Evolutionary conservation across 495 filamentous ascomycete species (phyloP), one percentile per base, ranked within the genome.

Genomic region (Podospora australis): DNA sequence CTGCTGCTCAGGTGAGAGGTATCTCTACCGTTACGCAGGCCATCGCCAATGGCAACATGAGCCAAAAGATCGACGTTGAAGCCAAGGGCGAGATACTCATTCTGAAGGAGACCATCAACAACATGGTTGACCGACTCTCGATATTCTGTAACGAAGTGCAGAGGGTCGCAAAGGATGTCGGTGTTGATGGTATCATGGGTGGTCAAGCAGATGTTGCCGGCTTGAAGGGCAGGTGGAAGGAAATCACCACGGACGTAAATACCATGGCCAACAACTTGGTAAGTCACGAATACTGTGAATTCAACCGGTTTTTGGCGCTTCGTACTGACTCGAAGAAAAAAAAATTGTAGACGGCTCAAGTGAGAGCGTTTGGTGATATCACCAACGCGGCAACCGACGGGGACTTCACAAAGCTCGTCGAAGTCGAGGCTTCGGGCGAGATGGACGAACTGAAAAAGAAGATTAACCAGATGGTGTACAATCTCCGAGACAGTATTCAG

Each of bases 381-480:
- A 96, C 92, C 16, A 94, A 95, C 68, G 88, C 91, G 9, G 92
- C 92, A 25, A 96, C 89, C 38, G 90, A 95, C 56, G 92, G 92
- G 47, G 89, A 99, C 68, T 97, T 99, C 67, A 91, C 88, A 23
- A 90, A 96, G 58, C 78, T 94, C 35, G 94, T 99, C 56, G 95
- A 90, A n/a, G 91, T 99, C 38, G 91, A 95, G 63, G 94, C 92
- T 21, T 95, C 91, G 5, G 92, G 92, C 50, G 92, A 99, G 67
- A 97, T 99, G 92, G 94, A 96, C 70, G 91, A 96, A 58, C 75
- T 99, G 60, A 99, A 99, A 70, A 82, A 89, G 44, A 97, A 97
- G 73, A 99, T 99, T 75, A 99, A 97, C 57, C 87, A 92, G 70
- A 99, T 99, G 92, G 88, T 99, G 42, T 90, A 83, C 65, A 95